Evolutionary conservation across 23 red algal genomes (phyloP).

Genomic region (Pyropia haitanensis): DNA sequence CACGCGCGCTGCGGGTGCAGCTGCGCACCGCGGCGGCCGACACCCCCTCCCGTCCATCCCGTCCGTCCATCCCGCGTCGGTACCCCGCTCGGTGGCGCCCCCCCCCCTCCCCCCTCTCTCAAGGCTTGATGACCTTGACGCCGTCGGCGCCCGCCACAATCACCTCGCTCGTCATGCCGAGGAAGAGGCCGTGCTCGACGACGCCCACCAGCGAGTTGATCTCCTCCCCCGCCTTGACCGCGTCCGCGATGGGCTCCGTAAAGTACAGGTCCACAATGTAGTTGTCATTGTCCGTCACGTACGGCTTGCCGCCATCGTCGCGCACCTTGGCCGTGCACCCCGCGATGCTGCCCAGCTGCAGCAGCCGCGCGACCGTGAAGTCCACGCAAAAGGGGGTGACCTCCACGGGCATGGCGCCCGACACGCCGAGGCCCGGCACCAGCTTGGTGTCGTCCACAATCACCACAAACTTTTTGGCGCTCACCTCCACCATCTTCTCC

Average conservation of each 20-base stretch:
- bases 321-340: slow-evolving; percentile 73
- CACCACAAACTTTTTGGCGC: slow-evolving; percentile 89
- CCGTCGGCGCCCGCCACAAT: slow-evolving; percentile 73
- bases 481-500: slow-evolving; percentile 99
- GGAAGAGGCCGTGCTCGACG: slow-evolving; percentile 94
- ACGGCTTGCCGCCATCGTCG: slow-evolving; percentile 53
- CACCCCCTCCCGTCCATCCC: too few relatives aligned
- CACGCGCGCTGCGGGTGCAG: too few relatives aligned
- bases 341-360: slow-evolving; percentile 37
- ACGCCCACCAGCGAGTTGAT: slow-evolving; percentile 76
- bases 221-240: slow-evolving; percentile 44
- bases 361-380: slow-evolving; percentile 65
- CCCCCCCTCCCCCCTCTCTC: neutral
- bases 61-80: too few relatives aligned
- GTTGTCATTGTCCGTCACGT: slow-evolving; percentile 98
- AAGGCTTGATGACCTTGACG: slow-evolving; percentile 62
- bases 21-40: too few relatives aligned
- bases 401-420: slow-evolving; percentile 96
- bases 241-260: slow-evolving; percentile 67
- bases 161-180: slow-evolving; percentile 82
- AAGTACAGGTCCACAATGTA: slow-evolving; percentile 99
- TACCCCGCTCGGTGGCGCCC: too few relatives aligned
- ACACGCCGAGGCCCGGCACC: slow-evolving; percentile 79
- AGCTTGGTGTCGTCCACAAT: slow-evolving; percentile 98
- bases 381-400: slow-evolving; percentile 99